Evolutionary conservation across 2,329 filamentous ascomycete genomes (phyloP), one percentile per base, ranked within the genome.

Genomic region (Rosellinia necatrix): DNA sequence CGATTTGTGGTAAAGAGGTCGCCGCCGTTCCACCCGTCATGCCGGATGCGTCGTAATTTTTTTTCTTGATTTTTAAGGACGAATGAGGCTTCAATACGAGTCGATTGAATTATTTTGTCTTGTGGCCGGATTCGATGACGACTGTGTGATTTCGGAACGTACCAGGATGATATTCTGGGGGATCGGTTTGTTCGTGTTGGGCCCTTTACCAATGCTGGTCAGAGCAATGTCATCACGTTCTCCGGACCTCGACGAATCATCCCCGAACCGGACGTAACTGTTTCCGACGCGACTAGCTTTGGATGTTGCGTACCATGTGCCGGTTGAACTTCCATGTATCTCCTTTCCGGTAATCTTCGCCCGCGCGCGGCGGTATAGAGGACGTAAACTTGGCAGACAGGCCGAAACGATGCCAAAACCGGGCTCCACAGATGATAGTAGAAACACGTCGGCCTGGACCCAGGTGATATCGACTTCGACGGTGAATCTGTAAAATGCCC

Each of bases 331-430:
- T 19, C 43, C 40, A 25, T 43, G 30, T 17, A 38, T 19, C 0
- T 48, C 56, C 24, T 50, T 55, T 9, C 60, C 57, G 13, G 60
- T 53, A 4, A 65, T 35, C 43, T 61, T 65, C 17, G 47, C 52
- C 13, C 53, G 49, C 1, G 56, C 62, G 25, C 60, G 58, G 24
- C 75, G 53, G 69, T 72, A 61, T 6, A 72, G 56, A 1, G 70
- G 70, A 8, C 65, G 68, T 17, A 71, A 59, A 40, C 66, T 71
- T 17, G 72, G 72, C 12, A 74, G 65, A 44, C 72, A 74, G 12
- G 71, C 71, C 24, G 69, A 72, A 9, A 74, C 64, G 47, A 74
- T 72, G n/a, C 69, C 72, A 9, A 71, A 64, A 17, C 66, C 69
- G 7, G 71, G 66, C 55, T 74, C 72, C 24, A 72, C 60, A 30